Conservation (phyloP, 352 stramenopile genomes). For the Albugo candida region DNA sequence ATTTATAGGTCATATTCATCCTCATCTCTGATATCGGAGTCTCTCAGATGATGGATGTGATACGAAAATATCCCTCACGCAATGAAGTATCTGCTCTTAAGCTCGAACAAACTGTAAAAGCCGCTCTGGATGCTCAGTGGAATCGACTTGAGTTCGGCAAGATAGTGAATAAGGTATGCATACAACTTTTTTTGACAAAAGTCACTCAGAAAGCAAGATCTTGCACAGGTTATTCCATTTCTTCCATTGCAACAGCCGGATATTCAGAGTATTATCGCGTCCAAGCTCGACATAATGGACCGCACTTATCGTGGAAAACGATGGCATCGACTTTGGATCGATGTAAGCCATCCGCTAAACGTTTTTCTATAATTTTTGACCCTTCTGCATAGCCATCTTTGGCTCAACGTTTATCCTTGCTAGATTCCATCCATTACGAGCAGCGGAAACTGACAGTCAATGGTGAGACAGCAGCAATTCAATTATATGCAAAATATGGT, state of each 20-base stretch:
- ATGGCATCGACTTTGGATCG: slow-evolving; percentile 55
- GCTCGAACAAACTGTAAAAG: slow-evolving; percentile 60
- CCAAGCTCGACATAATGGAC: slow-evolving; percentile 64
- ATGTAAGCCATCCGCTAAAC: slow-evolving; percentile 16
- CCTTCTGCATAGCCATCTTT: slow-evolving; percentile 11
- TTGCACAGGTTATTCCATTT: slow-evolving; percentile 60
- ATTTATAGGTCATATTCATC: slow-evolving; percentile 59
- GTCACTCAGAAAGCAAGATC: not conserved
- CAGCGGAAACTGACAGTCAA: slow-evolving; percentile 28
- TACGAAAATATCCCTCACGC: slow-evolving; percentile 62
- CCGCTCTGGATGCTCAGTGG: slow-evolving; percentile 66
- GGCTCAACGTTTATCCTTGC: slow-evolving; percentile 39
- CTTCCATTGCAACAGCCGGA: slow-evolving; percentile 71
- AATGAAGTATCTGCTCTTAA: slow-evolving; percentile 34
- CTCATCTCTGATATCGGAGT: slow-evolving; percentile 80
- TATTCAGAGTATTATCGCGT: slow-evolving; percentile 56
- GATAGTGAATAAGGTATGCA: slow-evolving; percentile 58
- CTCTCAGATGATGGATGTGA: slow-evolving; percentile 58
- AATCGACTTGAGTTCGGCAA: slow-evolving; percentile 78
- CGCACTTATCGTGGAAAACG: slow-evolving; percentile 51
- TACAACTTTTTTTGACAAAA: not conserved
- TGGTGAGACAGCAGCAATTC: slow-evolving; percentile 24
- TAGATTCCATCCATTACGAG: slow-evolving; percentile 59
- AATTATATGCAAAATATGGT: slow-evolving; percentile 74
- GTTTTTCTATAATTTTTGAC: not conserved